Evolutionary conservation across 148 eudicot genomes (phyloP).

Genomic region (Nyssa sinensis): DNA sequence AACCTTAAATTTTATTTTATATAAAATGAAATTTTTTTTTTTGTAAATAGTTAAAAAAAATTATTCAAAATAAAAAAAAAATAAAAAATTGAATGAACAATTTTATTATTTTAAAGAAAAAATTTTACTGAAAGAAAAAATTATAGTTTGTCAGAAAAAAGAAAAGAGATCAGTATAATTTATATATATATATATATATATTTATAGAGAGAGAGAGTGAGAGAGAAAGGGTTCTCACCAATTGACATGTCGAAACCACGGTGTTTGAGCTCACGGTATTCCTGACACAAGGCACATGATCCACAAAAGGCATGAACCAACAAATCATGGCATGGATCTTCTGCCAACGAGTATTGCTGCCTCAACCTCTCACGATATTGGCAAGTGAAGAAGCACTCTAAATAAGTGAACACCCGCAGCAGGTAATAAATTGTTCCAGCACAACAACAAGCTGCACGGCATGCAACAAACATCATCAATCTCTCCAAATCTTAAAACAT

Average conservation of each 20-base stretch:
- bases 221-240: conserved; percentile 35
- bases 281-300: conserved; percentile 50
- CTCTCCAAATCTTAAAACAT: no score
- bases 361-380: conserved; percentile 37
- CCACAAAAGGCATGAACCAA: conserved; percentile 38
- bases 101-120: no score
- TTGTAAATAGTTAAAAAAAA: no score
- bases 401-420: conserved; percentile 21
- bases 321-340: conserved; percentile 24
- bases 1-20: no score
- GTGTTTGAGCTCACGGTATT: conserved; percentile 45
- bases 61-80: no score
- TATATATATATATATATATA: no score
- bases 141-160: no score
- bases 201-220: no score
- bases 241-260: conserved; percentile 42
- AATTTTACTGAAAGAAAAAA: no score
- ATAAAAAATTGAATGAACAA: no score
- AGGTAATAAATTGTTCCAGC: background rate
- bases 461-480: background rate
- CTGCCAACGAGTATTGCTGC: conserved; percentile 27
- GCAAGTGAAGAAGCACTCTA: conserved; percentile 40
- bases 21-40: no score
- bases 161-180: no score
- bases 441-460: background rate